Conservation (phyloP, 805 yeast species). For the Monosporozyma solicola region DNA sequence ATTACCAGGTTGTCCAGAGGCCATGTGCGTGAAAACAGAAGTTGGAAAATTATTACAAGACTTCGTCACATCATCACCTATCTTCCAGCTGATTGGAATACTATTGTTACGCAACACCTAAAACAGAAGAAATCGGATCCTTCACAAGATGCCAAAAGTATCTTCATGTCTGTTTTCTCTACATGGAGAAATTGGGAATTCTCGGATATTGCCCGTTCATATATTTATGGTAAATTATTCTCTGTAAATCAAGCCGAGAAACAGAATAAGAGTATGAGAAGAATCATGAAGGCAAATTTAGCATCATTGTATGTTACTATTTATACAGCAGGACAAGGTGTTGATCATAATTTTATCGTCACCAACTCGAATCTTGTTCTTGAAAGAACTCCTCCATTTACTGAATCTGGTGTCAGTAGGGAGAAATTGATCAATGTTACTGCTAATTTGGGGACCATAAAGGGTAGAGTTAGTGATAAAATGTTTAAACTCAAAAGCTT, state of each 20-base stretch:
- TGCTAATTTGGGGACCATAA: slow-evolving; percentile 17
- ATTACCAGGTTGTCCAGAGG: slow-evolving; percentile 60
- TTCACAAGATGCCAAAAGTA: slow-evolving; percentile 44
- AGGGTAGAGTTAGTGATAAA: slow-evolving; percentile 20
- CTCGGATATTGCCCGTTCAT: slow-evolving; percentile 47
- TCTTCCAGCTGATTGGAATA: slow-evolving; percentile 47
- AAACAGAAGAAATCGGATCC: slow-evolving; percentile 33
- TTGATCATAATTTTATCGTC: slow-evolving; percentile 19
- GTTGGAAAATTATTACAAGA: slow-evolving; percentile 82
- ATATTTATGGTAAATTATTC: slow-evolving; percentile 46
- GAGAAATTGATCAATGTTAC: slow-evolving; percentile 17
- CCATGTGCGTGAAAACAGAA: slow-evolving; percentile 70
- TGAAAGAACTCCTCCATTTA: slow-evolving; percentile 12
- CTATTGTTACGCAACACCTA: slow-evolving; percentile 15
- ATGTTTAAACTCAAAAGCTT: slow-evolving; percentile 11
- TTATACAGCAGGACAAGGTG: slow-evolving; percentile 16
- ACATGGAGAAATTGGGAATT: slow-evolving; percentile 94
- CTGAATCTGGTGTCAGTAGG: slow-evolving; percentile 5
- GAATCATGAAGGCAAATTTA: slow-evolving; percentile 11
- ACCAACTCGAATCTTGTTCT: slow-evolving; percentile 14
- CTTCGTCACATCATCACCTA: slow-evolving; percentile 61
- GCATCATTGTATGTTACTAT: slow-evolving; percentile 20
- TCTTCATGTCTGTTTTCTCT: slow-evolving; percentile 51
- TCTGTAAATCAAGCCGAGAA: slow-evolving; percentile 13
- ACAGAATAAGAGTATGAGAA: slow-evolving; percentile 7